phyloP scores from a whole-genome alignment of 306 rosid genomes.

The Begonia masoniana region DNA sequence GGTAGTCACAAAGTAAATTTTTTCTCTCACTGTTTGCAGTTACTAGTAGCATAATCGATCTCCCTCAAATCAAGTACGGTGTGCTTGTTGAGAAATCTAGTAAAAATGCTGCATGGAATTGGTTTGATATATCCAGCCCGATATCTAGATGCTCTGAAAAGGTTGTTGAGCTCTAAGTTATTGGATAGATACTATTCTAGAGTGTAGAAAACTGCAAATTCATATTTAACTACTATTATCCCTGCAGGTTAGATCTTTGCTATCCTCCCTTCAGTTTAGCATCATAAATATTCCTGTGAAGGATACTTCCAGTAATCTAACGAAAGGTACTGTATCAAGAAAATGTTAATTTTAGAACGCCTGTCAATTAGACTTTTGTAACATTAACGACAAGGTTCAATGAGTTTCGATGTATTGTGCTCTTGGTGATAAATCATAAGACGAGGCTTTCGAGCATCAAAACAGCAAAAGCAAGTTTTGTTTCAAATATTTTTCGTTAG shows the following conservation, averaged over 20 bases:
- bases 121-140: slow-evolving; percentile 57
- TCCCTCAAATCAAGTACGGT: slow-evolving; percentile 81
- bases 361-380: too few species aligned
- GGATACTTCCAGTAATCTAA: slow-evolving; percentile 43
- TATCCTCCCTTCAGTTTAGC: slow-evolving; percentile 52
- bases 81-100: slow-evolving; percentile 35
- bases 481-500: too few species aligned
- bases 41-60: slow-evolving; percentile 74
- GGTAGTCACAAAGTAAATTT: not conserved
- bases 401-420: too few species aligned
- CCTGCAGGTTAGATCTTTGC: slow-evolving; percentile 55
- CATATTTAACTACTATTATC: not conserved
- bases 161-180: slow-evolving; percentile 33
- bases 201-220: not conserved
- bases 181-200: too few species aligned
- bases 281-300: slow-evolving; percentile 62
- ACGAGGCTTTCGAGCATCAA: too few species aligned
- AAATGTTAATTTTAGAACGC: too few species aligned
- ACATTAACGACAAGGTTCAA: too few species aligned
- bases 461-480: too few species aligned
- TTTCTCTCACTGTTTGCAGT: slow-evolving; percentile 35
- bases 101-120: slow-evolving; percentile 46
- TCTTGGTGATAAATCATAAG: too few species aligned
- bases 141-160: slow-evolving; percentile 51
- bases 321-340: slow-evolving; percentile 39